Conservation (phyloP, 768 basidiomycete genomes). For the Chalciporus piperatus region DNA sequence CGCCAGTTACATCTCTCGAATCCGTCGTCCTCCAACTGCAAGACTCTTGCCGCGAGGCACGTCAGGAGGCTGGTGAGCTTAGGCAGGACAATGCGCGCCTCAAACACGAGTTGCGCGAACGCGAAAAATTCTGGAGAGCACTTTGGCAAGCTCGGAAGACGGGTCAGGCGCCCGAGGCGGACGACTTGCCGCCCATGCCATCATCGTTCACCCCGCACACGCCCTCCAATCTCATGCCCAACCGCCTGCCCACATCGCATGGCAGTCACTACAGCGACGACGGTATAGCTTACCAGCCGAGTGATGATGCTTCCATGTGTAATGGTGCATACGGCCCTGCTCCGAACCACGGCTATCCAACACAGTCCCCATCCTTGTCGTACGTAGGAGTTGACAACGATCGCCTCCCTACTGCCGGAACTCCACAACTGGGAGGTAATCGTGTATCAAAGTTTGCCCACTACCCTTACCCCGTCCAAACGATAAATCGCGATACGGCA, state of each 20-base stretch:
- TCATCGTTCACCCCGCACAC: constrained; percentile 40
- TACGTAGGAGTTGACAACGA: constrained; percentile 35
- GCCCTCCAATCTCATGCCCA: constrained; percentile 29
- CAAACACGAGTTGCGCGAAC: constrained; percentile 62
- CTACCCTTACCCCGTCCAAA: constrained; percentile 43
- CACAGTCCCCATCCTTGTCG: constrained; percentile 48
- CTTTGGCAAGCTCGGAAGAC: constrained; percentile 66
- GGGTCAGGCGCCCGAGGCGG: constrained; percentile 48
- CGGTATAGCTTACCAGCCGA: constrained; percentile 47
- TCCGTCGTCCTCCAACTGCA: constrained; percentile 83
- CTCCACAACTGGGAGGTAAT: constrained; percentile 36
- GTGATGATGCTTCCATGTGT: constrained; percentile 44
- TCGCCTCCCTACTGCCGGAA: constrained; percentile 24
- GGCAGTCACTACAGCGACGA: constrained; percentile 38
- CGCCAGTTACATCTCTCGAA: constrained; percentile 74
- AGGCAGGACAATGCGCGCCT: constrained; percentile 65
- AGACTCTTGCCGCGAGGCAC: constrained; percentile 71
- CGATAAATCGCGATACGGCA: constrained; percentile 29
- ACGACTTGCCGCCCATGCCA: constrained; percentile 51
- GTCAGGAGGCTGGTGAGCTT: constrained; percentile 58
- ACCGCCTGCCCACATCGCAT: constrained; percentile 39
- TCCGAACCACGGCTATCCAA: constrained; percentile 38
- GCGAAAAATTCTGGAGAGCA: constrained; percentile 70
- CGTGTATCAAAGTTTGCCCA: constrained; percentile 52
- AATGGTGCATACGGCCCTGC: constrained; percentile 44